Conservation (phyloP, 2,329 filamentous ascomycete genomes). For the Ascochyta lentis region DNA sequence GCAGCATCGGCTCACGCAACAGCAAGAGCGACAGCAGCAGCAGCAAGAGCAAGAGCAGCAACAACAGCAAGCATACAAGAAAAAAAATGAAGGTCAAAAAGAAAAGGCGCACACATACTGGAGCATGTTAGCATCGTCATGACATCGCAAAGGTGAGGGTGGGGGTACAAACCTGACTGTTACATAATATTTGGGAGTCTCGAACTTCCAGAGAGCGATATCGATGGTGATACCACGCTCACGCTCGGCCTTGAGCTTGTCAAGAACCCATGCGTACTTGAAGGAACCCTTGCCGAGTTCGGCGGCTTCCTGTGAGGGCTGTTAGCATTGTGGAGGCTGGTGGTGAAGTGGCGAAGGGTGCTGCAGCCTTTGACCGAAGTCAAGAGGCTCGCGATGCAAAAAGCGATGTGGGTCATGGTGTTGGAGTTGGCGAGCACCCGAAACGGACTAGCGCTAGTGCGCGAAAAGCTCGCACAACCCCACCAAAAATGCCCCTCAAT, state of each 20-base stretch:
- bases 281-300: slow-evolving; percentile 99
- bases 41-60: too few species aligned
- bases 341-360: neutral
- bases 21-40: too few species aligned
- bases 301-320: slow-evolving; percentile 80
- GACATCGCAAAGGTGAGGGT: too few species aligned
- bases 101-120: too few species aligned
- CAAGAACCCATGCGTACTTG: slow-evolving; percentile 99
- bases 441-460: slow-evolving; percentile 45
- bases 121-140: too few species aligned
- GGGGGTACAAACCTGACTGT: slow-evolving; percentile 69
- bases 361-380: neutral
- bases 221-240: slow-evolving; percentile 99
- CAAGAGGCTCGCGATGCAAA: slow-evolving; percentile 15
- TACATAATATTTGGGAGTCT: slow-evolving; percentile 97
- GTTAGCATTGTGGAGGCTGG: slow-evolving; percentile 46
- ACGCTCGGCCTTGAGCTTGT: slow-evolving; percentile 99
- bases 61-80: too few species aligned
- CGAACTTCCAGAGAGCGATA: slow-evolving; percentile 99
- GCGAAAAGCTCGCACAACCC: slow-evolving; percentile 50
- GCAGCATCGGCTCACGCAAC: too few species aligned
- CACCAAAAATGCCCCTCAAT: slow-evolving; percentile 51
- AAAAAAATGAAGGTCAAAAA: too few species aligned
- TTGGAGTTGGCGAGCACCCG: slow-evolving; percentile 38
- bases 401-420: slow-evolving; percentile 41